phyloP scores from a whole-genome alignment of 2,329 filamentous ascomycete genomes.

The Pseudogymnoascus sp. region DNA sequence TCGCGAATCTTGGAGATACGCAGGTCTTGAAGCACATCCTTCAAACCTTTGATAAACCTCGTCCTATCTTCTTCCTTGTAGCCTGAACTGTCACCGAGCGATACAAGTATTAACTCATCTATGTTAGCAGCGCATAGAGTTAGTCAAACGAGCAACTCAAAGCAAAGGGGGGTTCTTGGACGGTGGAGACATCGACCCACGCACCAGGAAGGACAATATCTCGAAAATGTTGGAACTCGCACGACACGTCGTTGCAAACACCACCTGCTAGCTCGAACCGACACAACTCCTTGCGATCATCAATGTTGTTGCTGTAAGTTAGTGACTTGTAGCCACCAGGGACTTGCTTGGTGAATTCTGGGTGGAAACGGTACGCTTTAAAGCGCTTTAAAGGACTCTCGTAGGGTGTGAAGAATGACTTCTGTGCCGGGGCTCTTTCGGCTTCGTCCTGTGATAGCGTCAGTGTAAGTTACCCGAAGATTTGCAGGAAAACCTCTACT shows the following conservation, averaged over 20 bases:
- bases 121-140: conserved; percentile 17
- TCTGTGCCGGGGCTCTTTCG: not conserved
- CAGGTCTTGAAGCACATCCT: conserved; percentile 52
- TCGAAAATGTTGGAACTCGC: conserved; percentile 74
- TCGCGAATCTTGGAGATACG: conserved; percentile 55
- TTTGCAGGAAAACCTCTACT: conserved; percentile 6
- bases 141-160: conserved; percentile 5
- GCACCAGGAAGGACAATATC: conserved; percentile 68
- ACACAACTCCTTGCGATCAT: conserved; percentile 67
- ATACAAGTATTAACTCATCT: conserved; percentile 69
- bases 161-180: conserved; percentile 24
- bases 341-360: conserved; percentile 62
- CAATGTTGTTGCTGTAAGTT: conserved; percentile 89
- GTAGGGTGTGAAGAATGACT: conserved; percentile 53
- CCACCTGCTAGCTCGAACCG: conserved; percentile 64
- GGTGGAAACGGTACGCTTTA: conserved; percentile 85
- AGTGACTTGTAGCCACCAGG: conserved; percentile 75
- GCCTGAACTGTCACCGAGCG: conserved; percentile 60
- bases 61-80: conserved; percentile 54
- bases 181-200: conserved; percentile 35
- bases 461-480: not conserved
- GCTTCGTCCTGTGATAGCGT: not conserved
- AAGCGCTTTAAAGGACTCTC: conserved; percentile 77
- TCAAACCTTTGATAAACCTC: conserved; percentile 56
- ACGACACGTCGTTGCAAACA: conserved; percentile 65